phyloP scores from a whole-genome alignment of 805 yeast genomes.

The Blastobotrys robertii region DNA sequence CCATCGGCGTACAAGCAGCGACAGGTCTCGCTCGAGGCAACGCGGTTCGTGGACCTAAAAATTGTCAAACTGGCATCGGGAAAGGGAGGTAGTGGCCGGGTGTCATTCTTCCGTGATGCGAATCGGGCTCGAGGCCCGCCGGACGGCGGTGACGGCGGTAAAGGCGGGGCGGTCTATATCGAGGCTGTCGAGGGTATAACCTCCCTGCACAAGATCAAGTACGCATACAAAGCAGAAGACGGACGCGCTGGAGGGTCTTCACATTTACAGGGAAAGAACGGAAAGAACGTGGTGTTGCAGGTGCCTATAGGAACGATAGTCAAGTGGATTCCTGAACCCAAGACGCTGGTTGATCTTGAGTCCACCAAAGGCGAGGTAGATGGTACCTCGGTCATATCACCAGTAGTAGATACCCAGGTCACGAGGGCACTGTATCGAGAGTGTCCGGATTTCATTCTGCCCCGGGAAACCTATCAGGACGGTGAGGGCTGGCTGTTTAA shows the following conservation, averaged over 20 bases:
- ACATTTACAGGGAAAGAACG: conserved; percentile 81
- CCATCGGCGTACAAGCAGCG: conserved; percentile 12
- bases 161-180: conserved; percentile 80
- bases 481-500: conserved; percentile 89
- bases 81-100: conserved; percentile 79
- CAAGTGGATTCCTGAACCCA: conserved; percentile 75
- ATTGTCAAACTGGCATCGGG: conserved; percentile 66
- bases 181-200: conserved; percentile 67
- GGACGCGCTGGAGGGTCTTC: conserved; percentile 65
- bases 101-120: conserved; percentile 81
- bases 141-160: conserved; percentile 98
- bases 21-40: conserved; percentile 6
- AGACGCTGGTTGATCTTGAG: conserved; percentile 15
- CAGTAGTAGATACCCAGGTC: neutral
- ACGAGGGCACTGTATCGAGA: conserved; percentile 13
- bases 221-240: conserved; percentile 58
- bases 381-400: conserved; percentile 15
- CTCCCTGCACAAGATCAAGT: conserved; percentile 59
- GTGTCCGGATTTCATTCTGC: conserved; percentile 27
- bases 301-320: conserved; percentile 91
- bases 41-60: conserved; percentile 51
- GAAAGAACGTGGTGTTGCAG: conserved; percentile 66
- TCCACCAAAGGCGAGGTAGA: conserved; percentile 11
- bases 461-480: conserved; percentile 48
- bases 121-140: conserved; percentile 86